phyloP scores from a whole-genome alignment of 1,284 basidiomycete genomes.

The Apiotrichum siamense region DNA sequence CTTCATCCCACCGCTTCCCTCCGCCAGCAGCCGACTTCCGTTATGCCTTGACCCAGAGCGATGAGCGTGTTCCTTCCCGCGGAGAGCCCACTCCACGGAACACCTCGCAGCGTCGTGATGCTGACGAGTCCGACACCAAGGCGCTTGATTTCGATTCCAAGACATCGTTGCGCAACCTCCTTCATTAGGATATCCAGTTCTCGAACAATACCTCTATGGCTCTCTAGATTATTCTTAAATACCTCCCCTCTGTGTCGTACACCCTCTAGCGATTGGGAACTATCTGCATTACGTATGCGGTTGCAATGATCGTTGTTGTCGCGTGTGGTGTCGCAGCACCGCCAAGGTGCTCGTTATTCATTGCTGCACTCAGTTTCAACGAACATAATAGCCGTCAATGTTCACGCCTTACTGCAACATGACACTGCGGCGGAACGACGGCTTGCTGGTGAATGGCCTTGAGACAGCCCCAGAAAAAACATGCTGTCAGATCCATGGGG shows the following conservation, averaged over 20 bases:
- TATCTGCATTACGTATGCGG: too few relatives aligned
- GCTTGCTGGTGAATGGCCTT: too few relatives aligned
- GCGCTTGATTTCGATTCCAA: conserved; percentile 3
- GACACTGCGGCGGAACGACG: too few relatives aligned
- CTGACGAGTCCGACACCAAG: background rate
- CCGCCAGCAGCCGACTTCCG: conserved; percentile 4
- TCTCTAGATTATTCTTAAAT: background rate
- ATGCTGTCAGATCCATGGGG: too few relatives aligned
- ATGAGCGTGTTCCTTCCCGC: background rate
- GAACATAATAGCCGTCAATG: too few relatives aligned
- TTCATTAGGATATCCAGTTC: conserved; percentile 3
- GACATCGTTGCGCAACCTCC: conserved; percentile 11
- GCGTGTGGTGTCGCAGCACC: too few relatives aligned
- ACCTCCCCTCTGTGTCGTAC: background rate
- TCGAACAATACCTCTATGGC: background rate
- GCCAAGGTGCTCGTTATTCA: too few relatives aligned
- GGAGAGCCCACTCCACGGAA: background rate
- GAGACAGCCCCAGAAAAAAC: too few relatives aligned
- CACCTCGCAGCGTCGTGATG: background rate
- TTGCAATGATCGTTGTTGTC: too few relatives aligned
- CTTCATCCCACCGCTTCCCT: background rate
- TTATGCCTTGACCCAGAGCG: background rate
- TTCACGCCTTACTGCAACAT: too few relatives aligned
- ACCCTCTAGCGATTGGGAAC: too few relatives aligned
- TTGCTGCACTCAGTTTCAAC: too few relatives aligned